Base-by-base conservation (phyloP, 495 filamentous ascomycete species). In the Entonaema liquescens region DNA sequence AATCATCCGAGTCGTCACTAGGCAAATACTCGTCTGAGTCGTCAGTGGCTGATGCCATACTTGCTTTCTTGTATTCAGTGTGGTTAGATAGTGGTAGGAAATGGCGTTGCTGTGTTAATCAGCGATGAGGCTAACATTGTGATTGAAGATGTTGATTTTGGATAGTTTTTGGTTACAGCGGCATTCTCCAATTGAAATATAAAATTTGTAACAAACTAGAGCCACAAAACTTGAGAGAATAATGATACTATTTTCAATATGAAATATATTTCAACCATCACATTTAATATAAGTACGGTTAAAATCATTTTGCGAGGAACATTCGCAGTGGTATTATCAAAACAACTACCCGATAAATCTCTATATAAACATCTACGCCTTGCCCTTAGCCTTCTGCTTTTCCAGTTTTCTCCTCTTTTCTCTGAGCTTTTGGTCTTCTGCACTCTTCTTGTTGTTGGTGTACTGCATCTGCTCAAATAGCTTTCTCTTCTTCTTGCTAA, bases 381-480 rank as follows among this genome's bases (percentile, higher is more conserved):
- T 75, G 35, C 64, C 60, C 68, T 55, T 70, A 28, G 57, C 67
- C 68, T 76, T 74, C 71, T 84, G 87, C 82, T 92, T 93, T 80
- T 97, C 94, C 67, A 97, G 73, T 86, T 89, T 95, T 82, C 95
- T 90, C 79, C 92, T 87, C 89, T 98, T 98, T 40, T 84, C 86
- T 63, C 92, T 88, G 78, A 98, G 83, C 80, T 82, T 84, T 76
- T 84, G 79, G 33, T 90, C 89, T 80, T 94, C 92, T 9, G 89
- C 91, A 62, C 91, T 91, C 84, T 90, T 89, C 85, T 92, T 91
- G 81, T 89, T 92, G 80, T 95, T 95, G 68, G 86, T 91, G 82
- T 93, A 93, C 76, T 92, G 84, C 93, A 96, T 96, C 87, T 96
- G 94, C 83, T 95, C 93, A 60, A 92, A 86, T 67, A 95, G 82